phyloP scores from a whole-genome alignment of 805 yeast genomes.

The Teunomyces funiuensis region DNA sequence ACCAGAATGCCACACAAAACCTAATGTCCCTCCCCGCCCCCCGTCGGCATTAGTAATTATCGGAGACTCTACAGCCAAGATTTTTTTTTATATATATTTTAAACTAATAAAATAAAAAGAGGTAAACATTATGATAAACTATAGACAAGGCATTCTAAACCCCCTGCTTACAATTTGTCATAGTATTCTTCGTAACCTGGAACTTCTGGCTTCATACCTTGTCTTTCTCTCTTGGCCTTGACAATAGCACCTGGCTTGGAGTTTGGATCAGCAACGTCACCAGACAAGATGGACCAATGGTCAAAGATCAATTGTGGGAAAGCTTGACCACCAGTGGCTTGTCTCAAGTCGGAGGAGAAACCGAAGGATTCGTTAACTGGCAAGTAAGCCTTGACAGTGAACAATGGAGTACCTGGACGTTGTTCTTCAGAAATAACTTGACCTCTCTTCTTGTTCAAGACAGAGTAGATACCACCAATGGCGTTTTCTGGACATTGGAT shows the following conservation, averaged over 20 bases:
- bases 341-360: slow-evolving; percentile 99
- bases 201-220: slow-evolving; percentile 94
- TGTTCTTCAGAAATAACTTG: slow-evolving; percentile 99
- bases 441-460: slow-evolving; percentile 99
- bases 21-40: neutral
- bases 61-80: neutral
- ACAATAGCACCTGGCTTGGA: slow-evolving; percentile 63
- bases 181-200: slow-evolving; percentile 99
- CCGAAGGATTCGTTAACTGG: slow-evolving; percentile 99
- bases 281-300: slow-evolving; percentile 91
- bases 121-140: slow-evolving; percentile 12
- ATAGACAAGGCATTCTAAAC: slow-evolving; percentile 13
- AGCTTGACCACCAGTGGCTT: slow-evolving; percentile 99
- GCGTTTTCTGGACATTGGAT: slow-evolving; percentile 99
- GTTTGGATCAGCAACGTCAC: slow-evolving; percentile 90
- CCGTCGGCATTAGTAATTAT: neutral
- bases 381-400: slow-evolving; percentile 99
- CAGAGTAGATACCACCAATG: slow-evolving; percentile 99
- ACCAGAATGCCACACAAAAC: neutral
- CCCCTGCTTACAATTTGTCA: slow-evolving; percentile 68
- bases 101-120: slow-evolving; percentile 9
- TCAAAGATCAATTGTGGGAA: slow-evolving; percentile 99
- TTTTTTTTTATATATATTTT: neutral
- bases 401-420: slow-evolving; percentile 99
- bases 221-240: slow-evolving; percentile 78